phyloP scores from a whole-genome alignment of 179 eudicot genomes.

The Actinidia polygama region DNA sequence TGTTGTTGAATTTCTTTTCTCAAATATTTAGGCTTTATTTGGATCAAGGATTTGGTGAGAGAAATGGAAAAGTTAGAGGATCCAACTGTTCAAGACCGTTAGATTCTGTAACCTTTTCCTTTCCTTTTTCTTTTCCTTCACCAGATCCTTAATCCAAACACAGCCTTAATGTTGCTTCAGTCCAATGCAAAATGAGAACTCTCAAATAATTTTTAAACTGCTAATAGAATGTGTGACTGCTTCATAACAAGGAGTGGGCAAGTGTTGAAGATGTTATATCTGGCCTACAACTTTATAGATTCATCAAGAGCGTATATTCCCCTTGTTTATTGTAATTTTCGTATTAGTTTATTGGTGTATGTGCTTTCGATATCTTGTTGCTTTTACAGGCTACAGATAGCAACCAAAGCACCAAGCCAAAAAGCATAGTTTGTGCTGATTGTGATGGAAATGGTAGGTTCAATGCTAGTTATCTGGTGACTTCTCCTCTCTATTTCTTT shows the following conservation, averaged over 20 bases:
- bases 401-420: constrained; percentile 34
- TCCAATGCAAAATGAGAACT: background rate
- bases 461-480: background rate
- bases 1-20: background rate
- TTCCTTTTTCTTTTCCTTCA: too few relatives aligned
- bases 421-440: constrained; percentile 47
- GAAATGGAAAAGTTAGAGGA: too few relatives aligned
- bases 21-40: too few relatives aligned
- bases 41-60: too few relatives aligned
- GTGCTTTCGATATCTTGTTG: background rate
- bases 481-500: background rate
- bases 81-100: too few relatives aligned
- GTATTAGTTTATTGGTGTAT: background rate
- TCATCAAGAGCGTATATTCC: background rate
- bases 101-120: too few relatives aligned
- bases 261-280: background rate
- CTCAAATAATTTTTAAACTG: background rate
- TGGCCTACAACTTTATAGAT: constrained; percentile 5
- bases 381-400: constrained; percentile 41
- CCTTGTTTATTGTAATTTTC: background rate
- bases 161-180: background rate
- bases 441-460: constrained; percentile 52
- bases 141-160: too few relatives aligned
- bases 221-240: background rate
- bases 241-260: background rate